phyloP scores from a whole-genome alignment of 345 rosid genomes.

The Gossypium bickii region DNA sequence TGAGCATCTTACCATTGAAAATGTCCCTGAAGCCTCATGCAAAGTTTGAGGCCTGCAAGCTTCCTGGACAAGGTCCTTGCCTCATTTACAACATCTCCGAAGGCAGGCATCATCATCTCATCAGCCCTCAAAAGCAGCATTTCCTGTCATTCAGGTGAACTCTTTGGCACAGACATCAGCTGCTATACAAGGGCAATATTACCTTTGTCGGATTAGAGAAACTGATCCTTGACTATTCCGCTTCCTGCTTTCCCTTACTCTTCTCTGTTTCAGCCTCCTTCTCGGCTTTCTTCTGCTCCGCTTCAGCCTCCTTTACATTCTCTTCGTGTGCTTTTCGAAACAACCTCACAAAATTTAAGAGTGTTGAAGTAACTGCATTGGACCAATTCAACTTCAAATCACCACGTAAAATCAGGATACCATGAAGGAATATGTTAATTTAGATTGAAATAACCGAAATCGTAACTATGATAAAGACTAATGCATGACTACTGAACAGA shows the following conservation, averaged over 20 bases:
- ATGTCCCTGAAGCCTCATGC: conserved; percentile 4
- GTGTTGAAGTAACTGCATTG: conserved; percentile 77
- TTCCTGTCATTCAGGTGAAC: conserved; percentile 13
- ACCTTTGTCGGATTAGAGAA: conserved; percentile 7
- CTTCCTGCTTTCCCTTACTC: conserved; percentile 63
- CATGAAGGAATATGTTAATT: background rate
- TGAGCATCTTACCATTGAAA: conserved; percentile 15
- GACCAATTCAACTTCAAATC: conserved; percentile 14
- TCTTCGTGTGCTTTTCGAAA: conserved; percentile 95
- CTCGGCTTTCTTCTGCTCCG: conserved; percentile 81
- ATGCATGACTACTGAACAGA: background rate
- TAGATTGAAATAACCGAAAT: background rate
- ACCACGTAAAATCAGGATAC: background rate
- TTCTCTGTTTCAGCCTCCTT: conserved; percentile 92
- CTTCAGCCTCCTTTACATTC: conserved; percentile 76
- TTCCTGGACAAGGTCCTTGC: conserved; percentile 14
- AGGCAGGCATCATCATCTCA: conserved; percentile 21
- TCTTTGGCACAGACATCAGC: conserved; percentile 20
- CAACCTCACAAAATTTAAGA: conserved; percentile 75
- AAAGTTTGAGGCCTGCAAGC: conserved; percentile 18
- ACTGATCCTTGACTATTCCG: conserved; percentile 35
- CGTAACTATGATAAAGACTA: background rate
- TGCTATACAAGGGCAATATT: conserved; percentile 22
- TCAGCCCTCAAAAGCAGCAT: conserved; percentile 21
- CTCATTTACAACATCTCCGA: conserved; percentile 11